Conservation (phyloP, 2,329 filamentous ascomycete genomes). For the Plenodomus tracheiphilus region DNA sequence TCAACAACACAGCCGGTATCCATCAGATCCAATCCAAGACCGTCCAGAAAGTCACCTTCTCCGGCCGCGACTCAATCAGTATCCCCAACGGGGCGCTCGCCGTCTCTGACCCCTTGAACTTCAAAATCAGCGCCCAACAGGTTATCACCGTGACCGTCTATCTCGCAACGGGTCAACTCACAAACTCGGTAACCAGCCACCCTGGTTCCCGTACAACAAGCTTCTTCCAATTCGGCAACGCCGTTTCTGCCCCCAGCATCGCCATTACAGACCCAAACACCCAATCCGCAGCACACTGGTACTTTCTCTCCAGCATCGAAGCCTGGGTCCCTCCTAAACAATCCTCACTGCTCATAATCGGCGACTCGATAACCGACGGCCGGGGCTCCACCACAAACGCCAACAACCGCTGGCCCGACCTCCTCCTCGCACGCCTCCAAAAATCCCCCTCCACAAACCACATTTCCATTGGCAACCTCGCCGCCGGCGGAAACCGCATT, state of each 20-base stretch:
- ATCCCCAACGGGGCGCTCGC: slow-evolving; percentile 60
- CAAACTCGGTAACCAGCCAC: slow-evolving; percentile 64
- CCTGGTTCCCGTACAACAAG: slow-evolving; percentile 67
- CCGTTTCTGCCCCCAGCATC: slow-evolving; percentile 55
- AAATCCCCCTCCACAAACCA: slow-evolving; percentile 47
- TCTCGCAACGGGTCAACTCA: slow-evolving; percentile 58
- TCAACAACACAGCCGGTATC: slow-evolving; percentile 58
- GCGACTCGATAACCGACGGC: slow-evolving; percentile 69
- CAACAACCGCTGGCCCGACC: slow-evolving; percentile 57
- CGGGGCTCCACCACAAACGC: slow-evolving; percentile 61
- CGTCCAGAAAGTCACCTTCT: slow-evolving; percentile 61
- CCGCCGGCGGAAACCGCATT: slow-evolving; percentile 69
- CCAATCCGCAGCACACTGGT: slow-evolving; percentile 53
- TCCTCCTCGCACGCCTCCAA: slow-evolving; percentile 51
- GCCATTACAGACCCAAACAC: slow-evolving; percentile 44
- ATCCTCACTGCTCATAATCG: slow-evolving; percentile 59
- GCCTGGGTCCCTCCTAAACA: slow-evolving; percentile 53
- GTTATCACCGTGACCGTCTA: slow-evolving; percentile 64
- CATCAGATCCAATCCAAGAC: slow-evolving; percentile 57
- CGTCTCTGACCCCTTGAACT: slow-evolving; percentile 65
- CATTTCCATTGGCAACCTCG: slow-evolving; percentile 65
- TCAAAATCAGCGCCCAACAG: slow-evolving; percentile 54
- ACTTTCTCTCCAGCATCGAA: slow-evolving; percentile 62
- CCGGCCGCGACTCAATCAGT: slow-evolving; percentile 55
- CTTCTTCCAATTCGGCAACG: slow-evolving; percentile 63